phyloP scores from a whole-genome alignment of 805 yeast genomes.

The Starmerella bombicola region DNA sequence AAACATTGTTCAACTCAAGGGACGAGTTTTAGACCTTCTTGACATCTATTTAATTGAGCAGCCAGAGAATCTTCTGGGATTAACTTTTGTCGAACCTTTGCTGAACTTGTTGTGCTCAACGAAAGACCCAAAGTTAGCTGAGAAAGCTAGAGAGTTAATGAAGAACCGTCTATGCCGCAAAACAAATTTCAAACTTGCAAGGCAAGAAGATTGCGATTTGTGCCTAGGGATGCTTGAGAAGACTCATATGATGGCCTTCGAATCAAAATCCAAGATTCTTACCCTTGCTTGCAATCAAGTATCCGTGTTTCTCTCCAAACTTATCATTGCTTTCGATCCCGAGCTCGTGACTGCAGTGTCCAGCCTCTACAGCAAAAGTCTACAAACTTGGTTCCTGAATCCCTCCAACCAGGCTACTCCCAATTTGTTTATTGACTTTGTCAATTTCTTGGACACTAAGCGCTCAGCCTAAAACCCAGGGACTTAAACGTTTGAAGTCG shows the following conservation, averaged over 20 bases:
- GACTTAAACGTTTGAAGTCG: neutral
- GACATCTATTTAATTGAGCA: conserved; percentile 46
- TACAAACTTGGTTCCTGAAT: conserved; percentile 50
- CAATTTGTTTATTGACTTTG: conserved; percentile 57
- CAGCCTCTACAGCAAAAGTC: conserved; percentile 42
- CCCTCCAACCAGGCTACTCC: conserved; percentile 39
- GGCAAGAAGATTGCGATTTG: conserved; percentile 21
- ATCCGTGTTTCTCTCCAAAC: conserved; percentile 52
- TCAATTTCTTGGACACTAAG: conserved; percentile 61
- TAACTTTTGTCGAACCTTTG: conserved; percentile 43
- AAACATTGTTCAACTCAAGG: conserved; percentile 66
- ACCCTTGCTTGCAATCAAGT: conserved; percentile 50
- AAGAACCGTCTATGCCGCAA: conserved; percentile 30
- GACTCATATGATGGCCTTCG: conserved; percentile 32
- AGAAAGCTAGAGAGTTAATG: conserved; percentile 60
- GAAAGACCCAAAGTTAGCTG: conserved; percentile 54
- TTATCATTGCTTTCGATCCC: conserved; percentile 30
- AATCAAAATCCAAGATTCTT: conserved; percentile 38
- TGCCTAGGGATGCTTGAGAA: conserved; percentile 23
- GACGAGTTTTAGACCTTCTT: conserved; percentile 62
- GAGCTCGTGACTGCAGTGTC: conserved; percentile 34
- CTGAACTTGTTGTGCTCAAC: conserved; percentile 53
- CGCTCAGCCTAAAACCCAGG: conserved; percentile 1
- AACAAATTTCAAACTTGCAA: conserved; percentile 11
- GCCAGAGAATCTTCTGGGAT: conserved; percentile 26